Percentiles rank a stretch among this genome's conserved stretches.
phyloP scores from a whole-genome alignment of 306 rosid genomes.

The Medicago truncatula region DNA sequence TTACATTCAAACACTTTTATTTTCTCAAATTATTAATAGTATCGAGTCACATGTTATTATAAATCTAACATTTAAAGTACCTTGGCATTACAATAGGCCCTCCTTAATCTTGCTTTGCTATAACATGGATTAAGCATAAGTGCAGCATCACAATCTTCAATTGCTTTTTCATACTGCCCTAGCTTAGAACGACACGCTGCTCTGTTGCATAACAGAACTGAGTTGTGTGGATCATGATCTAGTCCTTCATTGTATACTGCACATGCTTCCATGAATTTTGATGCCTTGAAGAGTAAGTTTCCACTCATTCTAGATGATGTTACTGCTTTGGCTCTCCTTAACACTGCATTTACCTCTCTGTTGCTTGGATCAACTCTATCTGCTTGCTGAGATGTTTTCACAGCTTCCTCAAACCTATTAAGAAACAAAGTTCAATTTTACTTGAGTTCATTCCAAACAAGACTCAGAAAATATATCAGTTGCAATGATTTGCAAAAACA shows the following conservation, averaged over 20 bases:
- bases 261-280: conserved; percentile 72
- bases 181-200: conserved; percentile 93
- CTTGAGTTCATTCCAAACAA: conserved; percentile 41
- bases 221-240: conserved; percentile 74
- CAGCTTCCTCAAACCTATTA: conserved; percentile 82
- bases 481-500: too few species aligned
- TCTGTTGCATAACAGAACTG: conserved; percentile 84
- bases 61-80: conserved; percentile 40
- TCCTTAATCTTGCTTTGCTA: conserved; percentile 84
- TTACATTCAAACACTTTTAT: not conserved
- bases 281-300: conserved; percentile 78
- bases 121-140: conserved; percentile 69
- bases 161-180: conserved; percentile 81
- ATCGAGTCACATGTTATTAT: not conserved
- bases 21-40: too few species aligned
- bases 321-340: conserved; percentile 62
- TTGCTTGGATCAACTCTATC: conserved; percentile 65
- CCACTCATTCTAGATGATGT: conserved; percentile 80
- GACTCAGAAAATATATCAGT: not conserved
- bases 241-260: conserved; percentile 77
- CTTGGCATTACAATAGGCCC: conserved; percentile 87
- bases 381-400: conserved; percentile 71
- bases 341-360: conserved; percentile 54
- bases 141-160: conserved; percentile 89
- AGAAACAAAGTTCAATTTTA: conserved; percentile 23